A percentile compares a stretch with the other conserved stretches of the same genome.
Evolutionary conservation across 2,329 filamentous ascomycete species (phyloP).

Genomic region (Leptographium wingfieldii): DNA sequence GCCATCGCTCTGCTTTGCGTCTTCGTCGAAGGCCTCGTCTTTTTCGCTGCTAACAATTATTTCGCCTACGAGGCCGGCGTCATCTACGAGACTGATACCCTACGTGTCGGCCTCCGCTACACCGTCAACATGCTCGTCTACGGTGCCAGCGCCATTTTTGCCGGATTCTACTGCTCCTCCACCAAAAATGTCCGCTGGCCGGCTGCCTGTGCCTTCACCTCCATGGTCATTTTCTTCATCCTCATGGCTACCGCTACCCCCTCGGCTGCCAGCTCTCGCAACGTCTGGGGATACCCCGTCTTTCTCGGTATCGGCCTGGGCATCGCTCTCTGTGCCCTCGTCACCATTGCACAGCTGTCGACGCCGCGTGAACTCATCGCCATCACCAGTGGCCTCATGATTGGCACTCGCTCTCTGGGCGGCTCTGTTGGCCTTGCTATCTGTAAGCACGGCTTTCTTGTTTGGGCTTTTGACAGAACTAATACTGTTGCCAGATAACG

Average conservation of each 20-base stretch:
- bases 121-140: conserved; percentile 20
- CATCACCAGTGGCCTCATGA: conserved; percentile 20
- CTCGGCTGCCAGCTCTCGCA: conserved; percentile 9
- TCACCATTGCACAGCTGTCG: conserved; percentile 20
- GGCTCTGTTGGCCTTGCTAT: conserved; percentile 37
- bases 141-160: conserved; percentile 18
- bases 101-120: conserved; percentile 22
- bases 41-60: conserved; percentile 29
- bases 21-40: conserved; percentile 25
- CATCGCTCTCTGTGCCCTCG: conserved; percentile 11
- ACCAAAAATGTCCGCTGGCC: conserved; percentile 17
- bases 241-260: conserved; percentile 20
- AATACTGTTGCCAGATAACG: conserved; percentile 13
- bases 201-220: conserved; percentile 16
- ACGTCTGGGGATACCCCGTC: conserved; percentile 23
- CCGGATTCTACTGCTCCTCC: conserved; percentile 20
- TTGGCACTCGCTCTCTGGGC: conserved; percentile 28
- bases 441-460: neutral
- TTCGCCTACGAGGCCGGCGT: conserved; percentile 25
- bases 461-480: neutral
- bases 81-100: conserved; percentile 21
- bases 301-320: conserved; percentile 5
- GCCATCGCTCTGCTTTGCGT: conserved; percentile 22
- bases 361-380: conserved; percentile 24
- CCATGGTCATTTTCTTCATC: conserved; percentile 17